Conservation (phyloP, 2,329 filamentous ascomycete genomes). For the Knufia fluminis region DNA sequence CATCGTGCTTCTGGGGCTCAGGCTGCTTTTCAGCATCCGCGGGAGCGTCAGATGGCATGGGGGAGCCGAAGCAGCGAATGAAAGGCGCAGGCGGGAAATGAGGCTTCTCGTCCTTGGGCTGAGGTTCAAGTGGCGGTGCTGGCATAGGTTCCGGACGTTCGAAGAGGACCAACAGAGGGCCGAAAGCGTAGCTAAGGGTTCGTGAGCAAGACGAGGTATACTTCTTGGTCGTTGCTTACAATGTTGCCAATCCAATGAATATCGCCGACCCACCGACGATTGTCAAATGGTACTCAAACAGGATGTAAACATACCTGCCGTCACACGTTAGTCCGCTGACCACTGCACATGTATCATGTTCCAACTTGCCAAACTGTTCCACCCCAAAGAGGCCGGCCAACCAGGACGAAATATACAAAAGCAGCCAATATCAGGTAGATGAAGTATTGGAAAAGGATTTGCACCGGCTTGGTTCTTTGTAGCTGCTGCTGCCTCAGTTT, state of each 20-base stretch:
- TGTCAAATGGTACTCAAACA: slow-evolving; percentile 34
- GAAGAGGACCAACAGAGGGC: slow-evolving; percentile 27
- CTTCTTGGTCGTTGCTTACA: slow-evolving; percentile 24
- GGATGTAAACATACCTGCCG: slow-evolving; percentile 31
- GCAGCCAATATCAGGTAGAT: slow-evolving; percentile 30
- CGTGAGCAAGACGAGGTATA: neutral
- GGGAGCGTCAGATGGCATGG: neutral
- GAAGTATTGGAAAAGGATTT: slow-evolving; percentile 31
- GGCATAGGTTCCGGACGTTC: slow-evolving; percentile 25
- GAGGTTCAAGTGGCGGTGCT: neutral
- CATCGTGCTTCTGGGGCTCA: neutral
- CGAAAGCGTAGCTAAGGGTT: slow-evolving; percentile 25
- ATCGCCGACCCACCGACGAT: slow-evolving; percentile 36
- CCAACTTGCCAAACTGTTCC: slow-evolving; percentile 31
- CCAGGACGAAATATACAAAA: slow-evolving; percentile 38
- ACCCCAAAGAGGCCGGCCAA: slow-evolving; percentile 39
- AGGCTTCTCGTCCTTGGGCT: neutral
- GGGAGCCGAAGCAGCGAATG: neutral
- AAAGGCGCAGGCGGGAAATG: slow-evolving; percentile 3
- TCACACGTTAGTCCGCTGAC: no score
- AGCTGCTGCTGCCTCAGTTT: neutral
- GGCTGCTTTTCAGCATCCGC: neutral
- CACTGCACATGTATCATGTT: no score
- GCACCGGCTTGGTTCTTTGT: slow-evolving; percentile 29
- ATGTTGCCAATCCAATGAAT: slow-evolving; percentile 28